Conservation (phyloP, 2,329 filamentous ascomycete genomes). For the Myriosclerotinia curreyana region DNA sequence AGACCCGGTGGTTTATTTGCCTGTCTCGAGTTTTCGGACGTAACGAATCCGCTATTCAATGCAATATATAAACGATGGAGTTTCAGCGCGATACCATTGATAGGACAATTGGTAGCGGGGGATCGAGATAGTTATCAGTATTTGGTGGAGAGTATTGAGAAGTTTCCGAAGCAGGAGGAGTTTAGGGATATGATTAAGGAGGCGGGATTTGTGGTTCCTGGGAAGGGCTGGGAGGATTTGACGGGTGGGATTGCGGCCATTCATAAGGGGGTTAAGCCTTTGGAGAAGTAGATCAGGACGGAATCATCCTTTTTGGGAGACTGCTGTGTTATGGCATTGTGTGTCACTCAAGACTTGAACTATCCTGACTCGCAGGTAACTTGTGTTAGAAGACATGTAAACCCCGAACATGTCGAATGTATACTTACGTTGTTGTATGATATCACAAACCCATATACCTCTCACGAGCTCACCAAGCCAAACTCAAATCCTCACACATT, state of each 20-base stretch:
- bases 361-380: neutral
- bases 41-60: slow-evolving; percentile 75
- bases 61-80: slow-evolving; percentile 93
- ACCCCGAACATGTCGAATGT: neutral
- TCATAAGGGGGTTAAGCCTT: slow-evolving; percentile 90
- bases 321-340: slow-evolving; percentile 13
- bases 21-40: slow-evolving; percentile 86
- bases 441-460: neutral
- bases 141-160: slow-evolving; percentile 94
- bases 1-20: slow-evolving; percentile 96
- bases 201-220: slow-evolving; percentile 83
- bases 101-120: slow-evolving; percentile 90
- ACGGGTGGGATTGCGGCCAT: slow-evolving; percentile 92
- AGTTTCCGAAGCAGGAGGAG: slow-evolving; percentile 80
- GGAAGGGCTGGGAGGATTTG: slow-evolving; percentile 81
- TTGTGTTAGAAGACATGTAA: neutral
- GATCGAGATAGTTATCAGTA: slow-evolving; percentile 98
- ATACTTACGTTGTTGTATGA: slow-evolving; percentile 7
- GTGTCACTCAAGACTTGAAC: neutral
- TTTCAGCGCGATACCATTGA: slow-evolving; percentile 88
- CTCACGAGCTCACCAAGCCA: neutral
- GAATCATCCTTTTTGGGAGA: neutral
- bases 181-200: slow-evolving; percentile 80
- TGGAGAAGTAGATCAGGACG: slow-evolving; percentile 23
- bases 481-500: neutral